phyloP scores from a whole-genome alignment of 1,139 yeast species.

The Debaryomyces subglobosus region DNA sequence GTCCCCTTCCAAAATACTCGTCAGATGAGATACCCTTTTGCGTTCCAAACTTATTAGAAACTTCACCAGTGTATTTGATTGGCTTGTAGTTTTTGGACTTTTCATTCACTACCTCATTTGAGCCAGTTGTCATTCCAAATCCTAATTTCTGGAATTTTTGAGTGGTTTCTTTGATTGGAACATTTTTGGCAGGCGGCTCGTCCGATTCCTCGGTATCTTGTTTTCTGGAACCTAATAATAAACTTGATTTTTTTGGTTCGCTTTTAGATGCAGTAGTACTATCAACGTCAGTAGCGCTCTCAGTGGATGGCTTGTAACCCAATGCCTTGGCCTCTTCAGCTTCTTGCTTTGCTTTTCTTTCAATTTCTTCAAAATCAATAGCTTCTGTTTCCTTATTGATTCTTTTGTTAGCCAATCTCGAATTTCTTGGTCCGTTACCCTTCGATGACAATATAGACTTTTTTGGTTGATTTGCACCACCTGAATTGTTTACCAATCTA shows the following conservation, averaged over 20 bases:
- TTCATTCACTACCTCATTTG: constrained; percentile 34
- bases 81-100: constrained; percentile 48
- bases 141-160: constrained; percentile 80
- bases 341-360: constrained; percentile 81
- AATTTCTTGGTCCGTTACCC: constrained; percentile 54
- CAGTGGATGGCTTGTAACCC: constrained; percentile 68
- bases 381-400: constrained; percentile 57
- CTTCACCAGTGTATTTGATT: constrained; percentile 67
- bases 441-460: constrained; percentile 44
- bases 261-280: background rate
- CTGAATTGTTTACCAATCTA: constrained; percentile 21
- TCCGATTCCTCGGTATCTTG: constrained; percentile 15
- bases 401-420: constrained; percentile 58
- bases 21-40: constrained; percentile 97
- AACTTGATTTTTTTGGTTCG: constrained; percentile 9
- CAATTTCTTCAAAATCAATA: constrained; percentile 90
- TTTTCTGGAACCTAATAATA: constrained; percentile 6
- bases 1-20: constrained; percentile 88
- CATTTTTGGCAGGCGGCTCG: constrained; percentile 24
- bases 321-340: constrained; percentile 71
- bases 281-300: constrained; percentile 20
- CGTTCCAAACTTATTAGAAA: constrained; percentile 74
- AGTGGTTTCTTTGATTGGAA: constrained; percentile 58
- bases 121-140: constrained; percentile 74
- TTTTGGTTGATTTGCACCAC: constrained; percentile 28